Evolutionary conservation across 129 eudicot species (phyloP), one percentile per base, ranked within the genome.

Genomic region (Tagetes erecta): DNA sequence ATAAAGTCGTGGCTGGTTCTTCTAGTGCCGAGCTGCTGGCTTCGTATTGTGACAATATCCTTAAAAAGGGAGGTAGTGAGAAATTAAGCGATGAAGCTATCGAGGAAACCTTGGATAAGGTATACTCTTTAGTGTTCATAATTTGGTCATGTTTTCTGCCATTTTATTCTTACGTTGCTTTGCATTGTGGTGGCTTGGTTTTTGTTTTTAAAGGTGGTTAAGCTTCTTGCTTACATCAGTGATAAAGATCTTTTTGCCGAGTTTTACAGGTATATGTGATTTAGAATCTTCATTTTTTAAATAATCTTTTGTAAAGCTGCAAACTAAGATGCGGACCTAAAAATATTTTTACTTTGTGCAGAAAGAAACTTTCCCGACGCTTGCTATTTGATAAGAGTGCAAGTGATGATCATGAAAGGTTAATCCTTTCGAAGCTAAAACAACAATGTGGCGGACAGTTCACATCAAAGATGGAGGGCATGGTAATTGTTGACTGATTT

Each of bases 391-490:
- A 90, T 46, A 89, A 85, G 84, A 93, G 98, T 81, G 89, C 87
- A 31, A 90, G 78, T 76, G 95, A 93, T 35, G 98, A 93, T 40
- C 98, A 93, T 76, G 98, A 93, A 73, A 90, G 91, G 77, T 47
- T 84, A 67, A 83, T 93, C 3, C 76, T 93, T 30, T 76, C 95
- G 37, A 93, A 93, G 81, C 70, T 93, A 62, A 93, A 93, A 77
- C 96, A 87, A 70, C 96, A 87, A 40, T 93, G 96, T 52, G 98
- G 96, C 66, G 95, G 87, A 2, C 96, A 89, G 70, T 93, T 90
- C 62, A 93, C 96, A n/a, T 93, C 98, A 52, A 90, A 93, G 77
- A 93, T 93, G 98, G 96, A 90, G 86, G 96, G 95, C 67, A 93
- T 93, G 98, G 96, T 92, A 68, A 71, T 9, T 64, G 8, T 35